Evolutionary conservation across 139 green algal genomes (phyloP).

Genomic region (Chlamydomonas asymmetrica): DNA sequence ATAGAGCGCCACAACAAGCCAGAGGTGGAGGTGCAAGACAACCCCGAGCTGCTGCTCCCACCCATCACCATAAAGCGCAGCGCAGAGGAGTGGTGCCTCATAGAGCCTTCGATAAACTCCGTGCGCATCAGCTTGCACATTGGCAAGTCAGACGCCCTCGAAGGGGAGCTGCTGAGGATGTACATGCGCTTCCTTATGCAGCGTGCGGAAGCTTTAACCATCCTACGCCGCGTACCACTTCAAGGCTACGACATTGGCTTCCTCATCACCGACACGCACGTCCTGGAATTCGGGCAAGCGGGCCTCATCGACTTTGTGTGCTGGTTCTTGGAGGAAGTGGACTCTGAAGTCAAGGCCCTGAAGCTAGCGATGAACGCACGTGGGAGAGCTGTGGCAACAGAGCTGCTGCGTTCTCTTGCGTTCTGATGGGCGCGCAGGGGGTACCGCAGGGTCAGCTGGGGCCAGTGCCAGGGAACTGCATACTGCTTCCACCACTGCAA

Average conservation of each 20-base stretch:
- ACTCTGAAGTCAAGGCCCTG: constrained; percentile 62
- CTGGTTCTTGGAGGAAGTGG: constrained; percentile 66
- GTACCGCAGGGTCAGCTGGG: neutral
- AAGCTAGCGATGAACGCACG: constrained; percentile 59
- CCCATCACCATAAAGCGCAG: constrained; percentile 49
- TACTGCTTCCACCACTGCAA: neutral
- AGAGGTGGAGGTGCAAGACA: constrained; percentile 54
- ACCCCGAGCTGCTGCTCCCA: constrained; percentile 42
- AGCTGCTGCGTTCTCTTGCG: constrained; percentile 29
- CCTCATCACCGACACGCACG: constrained; percentile 65
- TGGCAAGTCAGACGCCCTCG: constrained; percentile 52
- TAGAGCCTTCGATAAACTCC: constrained; percentile 68
- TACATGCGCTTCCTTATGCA: constrained; percentile 66
- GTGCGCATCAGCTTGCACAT: constrained; percentile 62
- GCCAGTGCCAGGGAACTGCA: neutral
- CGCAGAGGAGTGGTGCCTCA: constrained; percentile 56
- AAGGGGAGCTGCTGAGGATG: constrained; percentile 57
- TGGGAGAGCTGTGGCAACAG: constrained; percentile 25
- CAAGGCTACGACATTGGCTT: constrained; percentile 65
- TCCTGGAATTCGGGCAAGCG: constrained; percentile 36
- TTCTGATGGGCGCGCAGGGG: constrained; percentile 8
- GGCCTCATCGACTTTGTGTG: constrained; percentile 69
- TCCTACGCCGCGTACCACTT: constrained; percentile 58
- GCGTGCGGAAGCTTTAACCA: constrained; percentile 61
- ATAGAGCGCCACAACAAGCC: constrained; percentile 68